Evolutionary conservation across 140 eudicot species (phyloP).

Genomic region (Ambrosia hybrid): DNA sequence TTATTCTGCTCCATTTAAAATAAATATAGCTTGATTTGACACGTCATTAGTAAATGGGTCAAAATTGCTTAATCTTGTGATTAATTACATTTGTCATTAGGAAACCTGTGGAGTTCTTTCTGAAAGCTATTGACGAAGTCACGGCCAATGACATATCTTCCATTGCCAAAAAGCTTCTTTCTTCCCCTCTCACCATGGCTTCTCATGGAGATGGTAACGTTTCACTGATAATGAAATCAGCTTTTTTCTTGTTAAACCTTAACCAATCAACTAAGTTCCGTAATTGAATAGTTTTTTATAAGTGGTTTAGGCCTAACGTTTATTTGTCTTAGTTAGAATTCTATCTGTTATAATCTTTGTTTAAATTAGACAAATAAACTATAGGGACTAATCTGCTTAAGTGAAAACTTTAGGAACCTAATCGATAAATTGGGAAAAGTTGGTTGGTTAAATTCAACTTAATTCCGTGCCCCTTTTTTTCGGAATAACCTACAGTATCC

Average conservation of each 20-base stretch:
- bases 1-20: no score
- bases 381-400: not conserved
- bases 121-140: conserved; percentile 70
- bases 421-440: not conserved
- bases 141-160: conserved; percentile 65
- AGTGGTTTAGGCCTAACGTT: not conserved
- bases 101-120: conserved; percentile 79
- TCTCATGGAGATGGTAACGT: conserved; percentile 83
- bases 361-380: not conserved
- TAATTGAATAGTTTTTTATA: not conserved
- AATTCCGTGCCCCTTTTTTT: not conserved
- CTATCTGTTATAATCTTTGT: not conserved
- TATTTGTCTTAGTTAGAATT: not conserved
- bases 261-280: not conserved
- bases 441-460: not conserved
- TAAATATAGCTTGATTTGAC: not conserved
- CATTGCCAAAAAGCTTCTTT: conserved; percentile 61
- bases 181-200: conserved; percentile 94
- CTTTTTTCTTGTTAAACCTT: not conserved
- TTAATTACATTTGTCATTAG: conserved; percentile 20
- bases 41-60: not conserved
- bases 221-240: not conserved
- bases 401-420: not conserved
- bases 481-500: no score
- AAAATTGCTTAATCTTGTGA: conserved; percentile 1